Evolutionary conservation across 768 basidiomycete genomes (phyloP).

Genomic region (Podaxis sp.): DNA sequence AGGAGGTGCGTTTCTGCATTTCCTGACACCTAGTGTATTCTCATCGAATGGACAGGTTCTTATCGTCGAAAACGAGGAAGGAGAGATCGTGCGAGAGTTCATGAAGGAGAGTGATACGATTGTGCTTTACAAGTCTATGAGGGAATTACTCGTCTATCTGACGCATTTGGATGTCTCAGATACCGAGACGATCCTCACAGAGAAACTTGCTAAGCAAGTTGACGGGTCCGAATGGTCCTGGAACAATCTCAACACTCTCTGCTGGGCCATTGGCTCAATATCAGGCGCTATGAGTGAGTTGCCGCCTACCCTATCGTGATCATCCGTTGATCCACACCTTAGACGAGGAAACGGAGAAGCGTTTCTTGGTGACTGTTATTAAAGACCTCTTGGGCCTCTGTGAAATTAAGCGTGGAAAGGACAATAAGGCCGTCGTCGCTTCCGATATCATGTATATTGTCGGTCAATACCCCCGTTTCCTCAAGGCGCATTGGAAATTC

Average conservation of each 20-base stretch:
- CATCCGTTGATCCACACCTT: slow-evolving; percentile 8
- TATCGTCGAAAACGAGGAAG: slow-evolving; percentile 99
- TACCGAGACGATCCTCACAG: slow-evolving; percentile 95
- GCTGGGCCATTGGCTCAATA: slow-evolving; percentile 99
- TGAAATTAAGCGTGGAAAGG: slow-evolving; percentile 98
- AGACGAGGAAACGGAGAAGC: slow-evolving; percentile 99
- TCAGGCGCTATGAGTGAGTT: slow-evolving; percentile 97
- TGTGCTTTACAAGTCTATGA: slow-evolving; percentile 98
- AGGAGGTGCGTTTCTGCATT: slow-evolving; percentile 66
- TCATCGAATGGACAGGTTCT: slow-evolving; percentile 61
- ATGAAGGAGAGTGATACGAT: slow-evolving; percentile 99
- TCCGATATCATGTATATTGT: slow-evolving; percentile 99
- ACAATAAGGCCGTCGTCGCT: slow-evolving; percentile 98
- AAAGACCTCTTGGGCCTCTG: slow-evolving; percentile 97
- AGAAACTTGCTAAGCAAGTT: slow-evolving; percentile 96
- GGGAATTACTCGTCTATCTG: slow-evolving; percentile 94
- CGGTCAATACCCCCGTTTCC: slow-evolving; percentile 98
- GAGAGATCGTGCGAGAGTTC: slow-evolving; percentile 98
- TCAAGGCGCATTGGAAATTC: slow-evolving; percentile 99
- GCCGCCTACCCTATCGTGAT: background rate
- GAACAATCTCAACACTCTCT: slow-evolving; percentile 98
- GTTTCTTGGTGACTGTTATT: slow-evolving; percentile 98
- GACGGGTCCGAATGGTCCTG: slow-evolving; percentile 99
- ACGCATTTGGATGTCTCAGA: slow-evolving; percentile 96
- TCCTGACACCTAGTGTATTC: background rate